Evolutionary conservation across 2,329 filamentous ascomycete species (phyloP), one percentile per base, ranked within the genome.

Genomic region (Gaeumannomyces sp.): DNA sequence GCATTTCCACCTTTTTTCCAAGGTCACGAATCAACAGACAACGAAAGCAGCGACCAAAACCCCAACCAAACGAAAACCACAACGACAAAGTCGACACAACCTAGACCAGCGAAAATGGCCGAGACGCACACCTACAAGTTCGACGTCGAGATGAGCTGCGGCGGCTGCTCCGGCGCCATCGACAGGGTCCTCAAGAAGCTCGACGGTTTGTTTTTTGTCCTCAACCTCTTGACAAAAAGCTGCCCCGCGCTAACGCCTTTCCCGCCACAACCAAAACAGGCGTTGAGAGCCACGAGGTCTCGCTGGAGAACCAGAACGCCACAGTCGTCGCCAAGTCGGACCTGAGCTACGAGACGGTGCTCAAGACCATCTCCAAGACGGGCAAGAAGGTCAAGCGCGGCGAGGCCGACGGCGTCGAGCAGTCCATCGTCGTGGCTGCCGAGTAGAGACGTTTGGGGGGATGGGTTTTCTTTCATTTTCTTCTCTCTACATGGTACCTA

Each of bases 111-210:
- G 4, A 82, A 70, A 72, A 93, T 93, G 90, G 80, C 88, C 66
- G 87, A 89, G 70, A 88, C 91, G 72, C 92, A 97, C 83, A 91
- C 87, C 71, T 98, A 98, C 89, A 92, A 95, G 78, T 98, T 98
- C 84, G 89, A 93, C 79, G 87, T 98, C 77, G 84, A 82, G 78
- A 99, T 99, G 95, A 90, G 83, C 83, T 99, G 95, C 81, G 87
- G 91, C 75, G 95, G 95, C 77, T 99, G 95, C 88, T 97, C 93
- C 60, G 93, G 93, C 73, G 95, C 95, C 70, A 85, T 99, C 59
- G 91, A 96, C 79, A 86, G 93, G 63, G 93, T 97, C 60, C 87
- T 99, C 69, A 94, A 91, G 82, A 97, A 92, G 81, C 87, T 96
- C 2, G 90, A 96, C 27, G 93, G 93, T 96, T 75, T 69, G 85